Evolutionary conservation across 2,329 filamentous ascomycete species (phyloP), one percentile per base, ranked within the genome.

Genomic region (Aspergillus brunneoviolaceus): DNA sequence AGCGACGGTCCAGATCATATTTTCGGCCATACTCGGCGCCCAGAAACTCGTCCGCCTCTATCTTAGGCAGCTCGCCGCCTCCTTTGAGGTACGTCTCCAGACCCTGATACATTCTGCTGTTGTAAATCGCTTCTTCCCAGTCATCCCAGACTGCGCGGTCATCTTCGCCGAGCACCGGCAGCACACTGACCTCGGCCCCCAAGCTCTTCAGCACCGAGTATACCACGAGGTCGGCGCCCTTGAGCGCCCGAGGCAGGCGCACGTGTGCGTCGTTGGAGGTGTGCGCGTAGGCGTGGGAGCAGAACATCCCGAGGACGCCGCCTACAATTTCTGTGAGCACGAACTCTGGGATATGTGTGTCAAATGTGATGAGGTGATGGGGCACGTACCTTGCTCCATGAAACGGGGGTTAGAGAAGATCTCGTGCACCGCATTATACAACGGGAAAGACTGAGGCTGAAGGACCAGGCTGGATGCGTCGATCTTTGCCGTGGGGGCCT

Each of bases 231-330:
- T 84, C 82, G 0, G 76, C 63, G 0, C 81, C 80, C 64, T 84
- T 84, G 5, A 84, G 69, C 0, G 69, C 67, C 3, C 66, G 67
- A 0, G 77, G 78, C 1, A 81, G 66, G 4, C 63, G 47, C 0
- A 51, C 16, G 1, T 62, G 23, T 0, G 69, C 66, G 4, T 55
- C 5, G 1, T 64, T 6, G 3, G 65, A 74, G 0, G 73, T 71
- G 55, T 84, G 80, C 0, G 80, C 72, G 62, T 85, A 85, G 0
- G 75, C 72, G 56, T 85, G 80, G 3, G 74, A 74, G 60, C 80
- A 84, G 54, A 69, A 76, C 31, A 81, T 75, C 0, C 81, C 82
- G 0, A 84, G 58, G 2, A 65, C 64, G 0, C 80, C 78, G 4
- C 81, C 81, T 80, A 52, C 7, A 12, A 29, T 29, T 29, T 29